phyloP scores from a whole-genome alignment of 2,329 filamentous ascomycete species.

The Aulographum hederae region DNA sequence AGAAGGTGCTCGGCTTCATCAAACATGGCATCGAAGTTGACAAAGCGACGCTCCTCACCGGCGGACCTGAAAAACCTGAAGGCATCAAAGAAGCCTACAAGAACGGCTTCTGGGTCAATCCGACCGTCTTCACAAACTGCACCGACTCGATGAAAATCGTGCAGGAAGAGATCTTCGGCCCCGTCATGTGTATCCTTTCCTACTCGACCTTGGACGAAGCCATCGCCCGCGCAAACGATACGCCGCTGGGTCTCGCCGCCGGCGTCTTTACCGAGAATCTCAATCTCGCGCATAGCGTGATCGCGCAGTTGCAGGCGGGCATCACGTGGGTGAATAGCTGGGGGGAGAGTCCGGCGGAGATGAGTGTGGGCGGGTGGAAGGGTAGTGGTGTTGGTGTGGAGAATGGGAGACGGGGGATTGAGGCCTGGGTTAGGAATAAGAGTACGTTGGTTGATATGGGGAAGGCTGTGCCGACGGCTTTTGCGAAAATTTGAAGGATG shows the following conservation, averaged over 20 bases:
- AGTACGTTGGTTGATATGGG: constrained; percentile 75
- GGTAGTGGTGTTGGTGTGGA: constrained; percentile 74
- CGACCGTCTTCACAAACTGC: constrained; percentile 76
- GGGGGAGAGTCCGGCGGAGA: constrained; percentile 84
- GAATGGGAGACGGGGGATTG: constrained; percentile 63
- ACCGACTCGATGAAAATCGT: constrained; percentile 66
- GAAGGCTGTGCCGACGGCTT: constrained; percentile 51
- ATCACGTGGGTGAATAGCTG: constrained; percentile 90
- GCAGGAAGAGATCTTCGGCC: constrained; percentile 74
- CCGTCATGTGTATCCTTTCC: constrained; percentile 64
- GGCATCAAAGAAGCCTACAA: constrained; percentile 20
- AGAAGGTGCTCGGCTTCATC: constrained; percentile 68
- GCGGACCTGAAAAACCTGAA: constrained; percentile 38
- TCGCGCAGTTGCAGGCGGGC: constrained; percentile 56
- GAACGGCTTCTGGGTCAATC: constrained; percentile 66
- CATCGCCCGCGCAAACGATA: constrained; percentile 56
- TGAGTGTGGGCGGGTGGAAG: constrained; percentile 88
- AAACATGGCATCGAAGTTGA: constrained; percentile 55
- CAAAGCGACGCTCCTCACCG: constrained; percentile 54
- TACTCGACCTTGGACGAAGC: constrained; percentile 56
- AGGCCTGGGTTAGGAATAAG: constrained; percentile 73
- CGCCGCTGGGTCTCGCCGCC: constrained; percentile 61
- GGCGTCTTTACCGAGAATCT: constrained; percentile 68
- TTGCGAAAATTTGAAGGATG: no score
- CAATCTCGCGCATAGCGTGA: constrained; percentile 52